A percentile compares a stretch with the other conserved stretches of the same genome.
Conservation (phyloP, 441 rosid species). For the Croton laevigatus region DNA sequence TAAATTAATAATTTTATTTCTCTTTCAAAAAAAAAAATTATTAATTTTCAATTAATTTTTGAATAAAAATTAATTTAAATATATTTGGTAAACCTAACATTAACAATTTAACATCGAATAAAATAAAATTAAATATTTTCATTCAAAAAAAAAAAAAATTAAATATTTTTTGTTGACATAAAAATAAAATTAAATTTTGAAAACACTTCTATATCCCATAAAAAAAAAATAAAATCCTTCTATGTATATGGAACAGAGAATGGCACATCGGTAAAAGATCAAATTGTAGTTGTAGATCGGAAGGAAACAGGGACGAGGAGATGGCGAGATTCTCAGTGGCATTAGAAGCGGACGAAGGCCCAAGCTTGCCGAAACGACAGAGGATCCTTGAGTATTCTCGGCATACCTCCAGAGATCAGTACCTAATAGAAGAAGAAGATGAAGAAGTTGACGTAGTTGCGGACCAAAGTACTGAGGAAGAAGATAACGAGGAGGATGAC, state of each 20-base stretch:
- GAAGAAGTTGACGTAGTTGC: not conserved
- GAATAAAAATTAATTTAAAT: no score
- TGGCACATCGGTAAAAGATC: not conserved
- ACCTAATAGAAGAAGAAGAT: not conserved
- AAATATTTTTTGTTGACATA: no score
- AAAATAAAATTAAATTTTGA: no score
- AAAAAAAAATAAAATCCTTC: no score
- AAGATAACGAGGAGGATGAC: constrained; percentile 12
- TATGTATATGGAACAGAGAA: not conserved
- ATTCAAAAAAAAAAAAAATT: no score
- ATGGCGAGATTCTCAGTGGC: constrained; percentile 52
- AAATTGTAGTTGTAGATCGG: not conserved
- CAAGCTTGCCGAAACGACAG: constrained; percentile 31
- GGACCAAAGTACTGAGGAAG: constrained; percentile 24
- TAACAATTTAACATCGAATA: no score
- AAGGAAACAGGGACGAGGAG: not conserved
- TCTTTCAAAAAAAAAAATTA: no score
- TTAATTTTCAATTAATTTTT: no score
- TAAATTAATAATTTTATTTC: no score
- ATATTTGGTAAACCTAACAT: no score
- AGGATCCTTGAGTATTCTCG: constrained; percentile 4
- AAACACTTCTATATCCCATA: no score
- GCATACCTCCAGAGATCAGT: not conserved
- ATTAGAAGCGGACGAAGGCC: constrained; percentile 37
- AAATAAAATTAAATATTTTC: no score